Evolutionary conservation across 192 early-diverging fungal species (phyloP).

Genomic region (Lobosporangium transversale): DNA sequence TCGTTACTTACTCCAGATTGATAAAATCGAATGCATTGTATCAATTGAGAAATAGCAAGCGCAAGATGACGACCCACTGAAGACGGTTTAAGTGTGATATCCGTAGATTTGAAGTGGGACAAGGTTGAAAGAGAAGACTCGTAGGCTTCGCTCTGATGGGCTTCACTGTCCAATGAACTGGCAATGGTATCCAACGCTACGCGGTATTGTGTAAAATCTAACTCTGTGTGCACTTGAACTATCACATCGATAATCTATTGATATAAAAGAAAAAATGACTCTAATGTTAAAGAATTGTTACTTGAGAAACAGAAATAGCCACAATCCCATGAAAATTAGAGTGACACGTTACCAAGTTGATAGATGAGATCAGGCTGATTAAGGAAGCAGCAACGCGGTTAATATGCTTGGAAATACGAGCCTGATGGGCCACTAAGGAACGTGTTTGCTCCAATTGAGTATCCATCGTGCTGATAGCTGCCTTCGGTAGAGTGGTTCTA

Average conservation of each 20-base stretch:
- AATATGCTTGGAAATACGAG: constrained; percentile 30
- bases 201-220: constrained; percentile 12
- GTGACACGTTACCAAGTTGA: constrained; percentile 28
- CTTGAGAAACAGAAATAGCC: neutral
- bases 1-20: constrained; percentile 17
- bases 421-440: constrained; percentile 40
- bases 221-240: constrained; percentile 21
- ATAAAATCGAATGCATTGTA: constrained; percentile 24
- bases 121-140: constrained; percentile 1
- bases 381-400: constrained; percentile 51
- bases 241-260: constrained; percentile 41
- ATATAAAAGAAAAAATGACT: neutral
- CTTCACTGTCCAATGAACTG: constrained; percentile 6
- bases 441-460: constrained; percentile 49
- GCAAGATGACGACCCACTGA: constrained; percentile 36
- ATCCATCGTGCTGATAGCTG: constrained; percentile 47
- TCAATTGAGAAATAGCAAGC: constrained; percentile 19
- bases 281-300: neutral
- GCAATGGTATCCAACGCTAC: constrained; percentile 20
- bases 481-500: constrained; percentile 46
- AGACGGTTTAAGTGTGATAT: constrained; percentile 30
- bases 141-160: constrained; percentile 21
- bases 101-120: constrained; percentile 11
- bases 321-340: no score
- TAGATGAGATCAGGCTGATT: constrained; percentile 39